These are phyloP conservation scores for Zarea fungicola DNA, from an alignment of 2,329 filamentous ascomycete species.

Conservation along the genomic window DNA sequence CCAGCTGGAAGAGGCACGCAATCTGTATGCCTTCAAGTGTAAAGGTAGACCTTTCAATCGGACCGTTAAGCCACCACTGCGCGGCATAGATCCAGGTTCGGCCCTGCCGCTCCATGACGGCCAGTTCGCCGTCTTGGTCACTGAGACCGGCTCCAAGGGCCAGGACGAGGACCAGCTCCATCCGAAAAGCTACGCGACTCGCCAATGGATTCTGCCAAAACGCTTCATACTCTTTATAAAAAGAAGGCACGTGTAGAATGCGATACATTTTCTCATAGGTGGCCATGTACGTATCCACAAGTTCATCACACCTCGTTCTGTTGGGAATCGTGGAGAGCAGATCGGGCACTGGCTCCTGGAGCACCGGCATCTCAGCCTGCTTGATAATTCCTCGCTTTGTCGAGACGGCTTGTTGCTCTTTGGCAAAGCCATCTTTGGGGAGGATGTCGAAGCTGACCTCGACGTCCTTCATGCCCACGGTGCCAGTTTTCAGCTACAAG, in stretches of 20 bases:
- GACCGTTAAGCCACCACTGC: conserved; percentile 10
- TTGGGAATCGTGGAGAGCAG: background rate
- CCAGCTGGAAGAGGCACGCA: conserved; percentile 3
- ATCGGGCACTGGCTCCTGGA: conserved; percentile 4
- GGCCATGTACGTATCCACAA: conserved; percentile 1
- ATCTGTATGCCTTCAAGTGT: conserved; percentile 7
- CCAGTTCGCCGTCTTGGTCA: background rate
- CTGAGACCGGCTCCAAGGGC: background rate
- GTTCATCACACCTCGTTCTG: background rate
- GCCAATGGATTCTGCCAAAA: conserved; percentile 4
- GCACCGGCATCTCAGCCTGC: conserved; percentile 2
- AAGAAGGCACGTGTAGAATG: conserved; percentile 3
- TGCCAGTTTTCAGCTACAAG: background rate
- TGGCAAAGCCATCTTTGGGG: conserved; percentile 10
- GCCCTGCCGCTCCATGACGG: background rate
- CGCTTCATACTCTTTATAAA: background rate
- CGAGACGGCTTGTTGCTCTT: conserved; percentile 1
- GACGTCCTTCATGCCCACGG: conserved; percentile 2
- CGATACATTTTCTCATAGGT: conserved; percentile 9
- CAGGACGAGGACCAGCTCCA: conserved; percentile 4
- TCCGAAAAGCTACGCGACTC: background rate
- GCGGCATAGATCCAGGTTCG: conserved; percentile 6
- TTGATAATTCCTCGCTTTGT: conserved; percentile 7
- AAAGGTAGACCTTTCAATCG: background rate
- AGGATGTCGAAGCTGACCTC: conserved; percentile 9